phyloP scores from a whole-genome alignment of 176 grass and related monocot species.

The Juncus effusus region DNA sequence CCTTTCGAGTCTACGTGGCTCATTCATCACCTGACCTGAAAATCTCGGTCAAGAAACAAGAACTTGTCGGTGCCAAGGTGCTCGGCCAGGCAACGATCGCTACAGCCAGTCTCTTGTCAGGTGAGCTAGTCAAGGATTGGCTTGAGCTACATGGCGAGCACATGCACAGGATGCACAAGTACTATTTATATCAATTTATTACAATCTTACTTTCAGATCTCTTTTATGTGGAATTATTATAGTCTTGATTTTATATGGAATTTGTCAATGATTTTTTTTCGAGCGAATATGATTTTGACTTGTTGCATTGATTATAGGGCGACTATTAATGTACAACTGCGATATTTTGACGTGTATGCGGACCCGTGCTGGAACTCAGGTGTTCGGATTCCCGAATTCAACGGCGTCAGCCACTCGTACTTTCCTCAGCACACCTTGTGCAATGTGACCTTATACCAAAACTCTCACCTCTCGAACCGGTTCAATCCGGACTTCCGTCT shows the following conservation, averaged over 20 bases:
- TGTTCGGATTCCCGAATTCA: constrained; percentile 30
- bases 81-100: constrained; percentile 47
- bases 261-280: too few species aligned
- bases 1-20: constrained; percentile 75
- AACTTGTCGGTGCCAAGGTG: constrained; percentile 38
- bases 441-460: constrained; percentile 66
- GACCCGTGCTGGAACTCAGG: constrained; percentile 65
- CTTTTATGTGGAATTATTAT: too few species aligned
- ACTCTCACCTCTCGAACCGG: constrained; percentile 47
- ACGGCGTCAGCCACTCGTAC: constrained; percentile 40
- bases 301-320: constrained; percentile 8
- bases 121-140: constrained; percentile 32
- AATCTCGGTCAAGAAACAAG: constrained; percentile 68
- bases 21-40: constrained; percentile 35
- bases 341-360: constrained; percentile 27
- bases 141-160: constrained; percentile 47
- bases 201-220: too few species aligned
- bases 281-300: too few species aligned
- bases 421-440: constrained; percentile 56
- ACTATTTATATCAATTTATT: not conserved
- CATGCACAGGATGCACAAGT: constrained; percentile 29
- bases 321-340: constrained; percentile 41
- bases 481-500: constrained; percentile 45
- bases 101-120: constrained; percentile 28
- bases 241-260: too few species aligned